These are phyloP conservation scores for Chalciporus chontae DNA, from an alignment of 768 basidiomycete species.

Conservation along the genomic window DNA sequence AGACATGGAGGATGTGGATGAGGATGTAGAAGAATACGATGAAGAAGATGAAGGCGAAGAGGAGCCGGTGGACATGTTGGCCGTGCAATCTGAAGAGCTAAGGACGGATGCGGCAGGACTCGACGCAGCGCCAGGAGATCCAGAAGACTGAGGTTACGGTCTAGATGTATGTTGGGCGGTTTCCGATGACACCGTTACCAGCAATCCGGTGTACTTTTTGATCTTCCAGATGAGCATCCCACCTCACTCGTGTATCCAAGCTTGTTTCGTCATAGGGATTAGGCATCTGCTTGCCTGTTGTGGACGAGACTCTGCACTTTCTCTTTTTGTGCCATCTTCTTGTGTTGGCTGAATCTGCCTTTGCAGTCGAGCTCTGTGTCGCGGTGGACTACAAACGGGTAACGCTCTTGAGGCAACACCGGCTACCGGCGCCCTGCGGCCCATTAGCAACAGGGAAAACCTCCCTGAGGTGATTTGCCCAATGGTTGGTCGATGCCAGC, in stretches of 20 bases:
- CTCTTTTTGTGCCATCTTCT: background rate
- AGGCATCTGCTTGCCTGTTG: background rate
- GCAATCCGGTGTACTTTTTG: background rate
- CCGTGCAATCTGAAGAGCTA: slow-evolving; percentile 44
- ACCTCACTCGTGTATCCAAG: background rate
- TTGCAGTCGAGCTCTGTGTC: background rate
- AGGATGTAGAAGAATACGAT: slow-evolving; percentile 25
- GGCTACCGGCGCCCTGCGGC: no score
- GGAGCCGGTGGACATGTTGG: slow-evolving; percentile 40
- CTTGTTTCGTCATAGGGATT: background rate
- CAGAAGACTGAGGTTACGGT: slow-evolving; percentile 8
- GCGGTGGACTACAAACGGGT: no score
- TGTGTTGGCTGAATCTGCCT: background rate
- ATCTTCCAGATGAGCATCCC: no score
- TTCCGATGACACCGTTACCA: background rate
- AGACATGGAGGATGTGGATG: slow-evolving; percentile 24
- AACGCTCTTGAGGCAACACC: no score
- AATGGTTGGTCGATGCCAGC: background rate
- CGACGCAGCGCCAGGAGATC: slow-evolving; percentile 27
- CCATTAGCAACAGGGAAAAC: no score
- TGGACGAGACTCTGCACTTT: background rate
- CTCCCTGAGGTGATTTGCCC: background rate
- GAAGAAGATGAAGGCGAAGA: slow-evolving; percentile 36
- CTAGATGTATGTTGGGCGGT: slow-evolving; percentile 1
- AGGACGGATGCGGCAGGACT: slow-evolving; percentile 36